phyloP scores from a whole-genome alignment of 2,329 filamentous ascomycete species.

The Gliomastix tumulicola region DNA sequence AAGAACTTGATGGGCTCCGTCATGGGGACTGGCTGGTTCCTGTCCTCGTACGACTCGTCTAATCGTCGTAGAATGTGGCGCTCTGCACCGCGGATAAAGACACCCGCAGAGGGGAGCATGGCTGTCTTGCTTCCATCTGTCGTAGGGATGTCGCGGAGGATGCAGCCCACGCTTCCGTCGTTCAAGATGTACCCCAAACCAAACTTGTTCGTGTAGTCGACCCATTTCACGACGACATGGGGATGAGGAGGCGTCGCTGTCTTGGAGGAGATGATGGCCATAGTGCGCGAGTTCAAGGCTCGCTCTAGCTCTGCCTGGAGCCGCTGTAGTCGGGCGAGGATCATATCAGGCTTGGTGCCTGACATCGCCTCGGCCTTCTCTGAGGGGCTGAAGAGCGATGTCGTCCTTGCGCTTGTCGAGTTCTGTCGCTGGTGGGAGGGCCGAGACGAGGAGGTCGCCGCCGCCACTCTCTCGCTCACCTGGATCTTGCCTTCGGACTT shows the following conservation, averaged over 20 bases:
- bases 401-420: constrained; percentile 22
- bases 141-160: constrained; percentile 49
- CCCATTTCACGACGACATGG: constrained; percentile 70
- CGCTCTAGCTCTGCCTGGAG: constrained; percentile 56
- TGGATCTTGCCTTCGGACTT: constrained; percentile 6
- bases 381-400: constrained; percentile 48
- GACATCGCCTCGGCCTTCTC: constrained; percentile 44
- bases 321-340: constrained; percentile 46
- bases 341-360: constrained; percentile 49
- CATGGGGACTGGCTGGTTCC: constrained; percentile 58
- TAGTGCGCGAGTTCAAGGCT: constrained; percentile 55
- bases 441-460: constrained; percentile 11
- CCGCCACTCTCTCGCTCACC: constrained; percentile 20
- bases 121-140: constrained; percentile 41
- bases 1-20: constrained; percentile 62
- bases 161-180: constrained; percentile 72
- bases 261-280: constrained; percentile 52
- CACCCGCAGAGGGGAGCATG: constrained; percentile 60
- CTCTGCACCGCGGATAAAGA: constrained; percentile 66
- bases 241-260: constrained; percentile 48
- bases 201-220: constrained; percentile 84
- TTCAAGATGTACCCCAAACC: constrained; percentile 79
- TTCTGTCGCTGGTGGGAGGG: constrained; percentile 15
- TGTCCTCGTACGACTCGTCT: constrained; percentile 47
- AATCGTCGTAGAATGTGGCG: constrained; percentile 58